Conservation (phyloP, 192 early-diverging fungal genomes). For the Coemansia sp. region DNA sequence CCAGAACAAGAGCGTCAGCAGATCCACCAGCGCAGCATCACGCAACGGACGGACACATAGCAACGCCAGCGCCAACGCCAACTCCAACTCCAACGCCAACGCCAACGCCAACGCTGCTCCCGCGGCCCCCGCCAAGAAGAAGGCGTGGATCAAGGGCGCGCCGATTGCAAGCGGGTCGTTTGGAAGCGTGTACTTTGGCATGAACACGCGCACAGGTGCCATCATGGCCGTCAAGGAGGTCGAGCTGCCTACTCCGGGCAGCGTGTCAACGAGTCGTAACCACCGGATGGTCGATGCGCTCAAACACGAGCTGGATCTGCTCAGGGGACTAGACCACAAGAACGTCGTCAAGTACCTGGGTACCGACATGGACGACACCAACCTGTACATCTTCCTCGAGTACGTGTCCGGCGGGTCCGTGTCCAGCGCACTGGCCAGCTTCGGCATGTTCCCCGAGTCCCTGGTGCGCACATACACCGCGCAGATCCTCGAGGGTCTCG, state of each 20-base stretch:
- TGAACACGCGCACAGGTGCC: conserved; percentile 84
- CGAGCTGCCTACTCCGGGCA: conserved; percentile 68
- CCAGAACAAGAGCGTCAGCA: conserved; percentile 5
- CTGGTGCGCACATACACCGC: conserved; percentile 81
- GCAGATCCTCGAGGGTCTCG: conserved; percentile 90
- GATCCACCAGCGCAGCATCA: conserved; percentile 2
- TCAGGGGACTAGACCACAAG: conserved; percentile 90
- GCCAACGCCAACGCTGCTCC: too few species aligned
- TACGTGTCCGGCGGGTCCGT: conserved; percentile 98
- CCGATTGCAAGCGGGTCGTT: conserved; percentile 96
- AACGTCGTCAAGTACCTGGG: conserved; percentile 97
- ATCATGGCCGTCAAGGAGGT: conserved; percentile 99
- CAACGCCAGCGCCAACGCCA: conserved; percentile 2
- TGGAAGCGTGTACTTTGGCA: conserved; percentile 89
- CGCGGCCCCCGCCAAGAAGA: conserved; percentile 33
- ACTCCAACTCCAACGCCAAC: not conserved
- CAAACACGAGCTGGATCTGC: conserved; percentile 83
- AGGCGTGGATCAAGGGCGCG: conserved; percentile 82
- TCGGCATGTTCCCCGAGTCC: conserved; percentile 84
- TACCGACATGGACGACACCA: conserved; percentile 72
- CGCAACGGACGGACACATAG: conserved; percentile 9
- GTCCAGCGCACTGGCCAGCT: conserved; percentile 77
- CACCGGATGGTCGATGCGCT: conserved; percentile 83
- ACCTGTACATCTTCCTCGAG: conserved; percentile 92
- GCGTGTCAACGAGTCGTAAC: conserved; percentile 70